phyloP scores from a whole-genome alignment of 176 grass and related monocot species.

The Aegilops tauschii region DNA sequence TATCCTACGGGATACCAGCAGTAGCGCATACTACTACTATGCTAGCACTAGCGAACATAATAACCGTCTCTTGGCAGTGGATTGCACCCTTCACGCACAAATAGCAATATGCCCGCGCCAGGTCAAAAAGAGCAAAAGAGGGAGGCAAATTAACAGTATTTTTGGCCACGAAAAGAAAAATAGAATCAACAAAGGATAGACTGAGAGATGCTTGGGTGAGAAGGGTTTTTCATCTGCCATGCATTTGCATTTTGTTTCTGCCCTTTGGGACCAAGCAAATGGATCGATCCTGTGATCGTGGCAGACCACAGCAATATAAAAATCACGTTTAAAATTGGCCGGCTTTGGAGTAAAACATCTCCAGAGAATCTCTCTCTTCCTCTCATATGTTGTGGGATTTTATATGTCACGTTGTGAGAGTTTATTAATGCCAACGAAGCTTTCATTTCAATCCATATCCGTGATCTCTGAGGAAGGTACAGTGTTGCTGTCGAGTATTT shows the following conservation, averaged over 20 bases:
- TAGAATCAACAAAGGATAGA: background rate
- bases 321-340: background rate
- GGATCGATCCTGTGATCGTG: slow-evolving; percentile 2
- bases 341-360: slow-evolving; percentile 56
- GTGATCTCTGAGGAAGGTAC: slow-evolving; percentile 8
- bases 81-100: slow-evolving; percentile 18
- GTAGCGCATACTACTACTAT: background rate
- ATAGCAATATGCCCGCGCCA: background rate
- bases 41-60: background rate
- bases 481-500: slow-evolving; percentile 32
- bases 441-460: slow-evolving; percentile 36
- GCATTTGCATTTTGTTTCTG: slow-evolving; percentile 26
- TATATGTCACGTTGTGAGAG: slow-evolving; percentile 14
- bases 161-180: background rate
- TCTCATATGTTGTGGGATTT: slow-evolving; percentile 7
- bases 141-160: too few species aligned
- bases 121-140: background rate
- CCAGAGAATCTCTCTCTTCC: slow-evolving; percentile 26
- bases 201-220: background rate
- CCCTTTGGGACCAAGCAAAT: slow-evolving; percentile 52
- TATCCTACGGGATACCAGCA: background rate
- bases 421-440: background rate
- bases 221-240: slow-evolving; percentile 27
- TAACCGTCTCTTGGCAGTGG: background rate
- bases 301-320: background rate